These are phyloP conservation scores for Bolboschoenoplectus hybrid DNA, from an alignment of 202 grass and related monocot genomes.

Conservation along the genomic window DNA sequence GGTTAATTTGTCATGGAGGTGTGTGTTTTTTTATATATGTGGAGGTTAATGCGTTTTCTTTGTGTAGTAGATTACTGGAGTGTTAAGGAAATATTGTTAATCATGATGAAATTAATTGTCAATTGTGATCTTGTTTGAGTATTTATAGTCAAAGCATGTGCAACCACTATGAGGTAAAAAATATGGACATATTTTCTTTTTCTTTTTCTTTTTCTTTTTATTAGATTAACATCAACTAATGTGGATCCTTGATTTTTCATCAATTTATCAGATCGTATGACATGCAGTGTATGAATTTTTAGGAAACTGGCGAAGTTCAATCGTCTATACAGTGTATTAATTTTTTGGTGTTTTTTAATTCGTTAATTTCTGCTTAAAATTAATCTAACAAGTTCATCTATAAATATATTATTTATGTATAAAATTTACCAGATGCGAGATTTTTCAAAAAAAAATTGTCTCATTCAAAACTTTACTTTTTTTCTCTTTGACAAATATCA, in stretches of 20 bases:
- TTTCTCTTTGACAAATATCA: too few species aligned
- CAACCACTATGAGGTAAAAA: background rate
- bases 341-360: too few species aligned
- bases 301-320: too few species aligned
- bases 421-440: too few species aligned
- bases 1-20: background rate
- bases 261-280: too few species aligned
- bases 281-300: too few species aligned
- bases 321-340: too few species aligned
- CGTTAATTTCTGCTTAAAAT: too few species aligned
- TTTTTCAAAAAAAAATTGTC: too few species aligned
- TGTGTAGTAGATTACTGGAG: conserved; percentile 9
- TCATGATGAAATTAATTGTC: conserved; percentile 17
- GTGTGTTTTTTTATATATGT: background rate
- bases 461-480: too few species aligned
- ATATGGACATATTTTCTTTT: background rate
- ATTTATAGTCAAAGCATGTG: background rate
- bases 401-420: too few species aligned
- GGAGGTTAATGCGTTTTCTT: background rate
- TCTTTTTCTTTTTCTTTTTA: background rate
- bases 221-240: background rate
- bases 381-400: too few species aligned
- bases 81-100: background rate
- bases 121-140: background rate
- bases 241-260: background rate